These are phyloP conservation scores for Cytospora schulzeri DNA, from an alignment of 2,329 filamentous ascomycete species.

Conservation along the genomic window DNA sequence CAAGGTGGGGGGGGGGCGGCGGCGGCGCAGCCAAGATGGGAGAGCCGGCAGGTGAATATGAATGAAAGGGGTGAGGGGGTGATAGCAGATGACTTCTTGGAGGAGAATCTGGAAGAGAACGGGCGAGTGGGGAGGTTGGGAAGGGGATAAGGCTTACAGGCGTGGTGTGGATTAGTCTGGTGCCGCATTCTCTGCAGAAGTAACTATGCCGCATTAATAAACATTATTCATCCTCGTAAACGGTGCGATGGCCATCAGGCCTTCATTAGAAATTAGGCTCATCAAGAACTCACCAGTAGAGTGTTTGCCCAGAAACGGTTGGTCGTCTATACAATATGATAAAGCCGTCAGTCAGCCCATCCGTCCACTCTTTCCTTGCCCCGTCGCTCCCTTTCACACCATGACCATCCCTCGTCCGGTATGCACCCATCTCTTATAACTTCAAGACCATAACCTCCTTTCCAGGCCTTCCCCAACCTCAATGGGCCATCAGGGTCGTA, in stretches of 20 bases:
- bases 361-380: background rate
- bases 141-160: conserved; percentile 44
- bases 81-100: too few species aligned
- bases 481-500: background rate
- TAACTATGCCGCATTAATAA: conserved; percentile 46
- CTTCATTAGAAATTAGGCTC: background rate
- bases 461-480: background rate
- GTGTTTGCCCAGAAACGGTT: conserved; percentile 56
- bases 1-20: too few species aligned
- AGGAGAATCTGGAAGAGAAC: too few species aligned
- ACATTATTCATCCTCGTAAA: background rate
- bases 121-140: background rate
- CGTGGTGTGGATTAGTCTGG: conserved; percentile 63
- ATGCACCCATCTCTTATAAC: background rate
- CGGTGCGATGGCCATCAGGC: background rate
- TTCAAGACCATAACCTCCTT: background rate
- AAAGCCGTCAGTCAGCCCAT: conserved; percentile 27
- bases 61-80: too few species aligned
- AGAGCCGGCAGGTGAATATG: too few species aligned
- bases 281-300: conserved; percentile 54
- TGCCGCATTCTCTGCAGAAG: conserved; percentile 69
- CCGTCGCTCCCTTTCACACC: background rate
- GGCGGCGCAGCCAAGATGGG: too few species aligned
- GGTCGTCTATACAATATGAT: conserved; percentile 48
- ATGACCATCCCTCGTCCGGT: background rate